Evolutionary conservation across 2,329 filamentous ascomycete species (phyloP), one percentile per base, ranked within the genome.

Genomic region (Scedosporium aurantiacum): DNA sequence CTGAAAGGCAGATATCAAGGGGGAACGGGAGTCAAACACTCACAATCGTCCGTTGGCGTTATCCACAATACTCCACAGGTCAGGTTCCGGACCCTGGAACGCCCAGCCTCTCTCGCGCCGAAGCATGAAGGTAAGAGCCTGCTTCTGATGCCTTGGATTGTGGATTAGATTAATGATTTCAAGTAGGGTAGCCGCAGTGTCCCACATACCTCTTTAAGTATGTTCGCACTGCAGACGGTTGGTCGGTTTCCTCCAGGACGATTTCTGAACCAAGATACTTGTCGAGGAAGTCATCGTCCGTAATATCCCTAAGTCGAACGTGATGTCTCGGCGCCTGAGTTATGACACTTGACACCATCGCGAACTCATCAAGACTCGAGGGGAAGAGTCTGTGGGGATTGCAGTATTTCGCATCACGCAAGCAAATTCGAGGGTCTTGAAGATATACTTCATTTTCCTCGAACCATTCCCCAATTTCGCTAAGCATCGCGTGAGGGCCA

Each of bases 111-210:
- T 60, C 57, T 78, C 76, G 16, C 75, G 67, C 1, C 64, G 66
- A 0, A 71, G 59, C 74, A 78, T 75, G 57, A 78, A 79, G 0
- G 72, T 73, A 1, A 79, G 65, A 0, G 76, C 76, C 57, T 77
- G 73, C 45, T 72, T 74, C 52, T 79, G 77, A 58, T 79, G 75
- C 4, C 76, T 78, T 37, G 1, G 6, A 1, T 37, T 37, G n/a
- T 12, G 10, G 47, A 18, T 57, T 5, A 23, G 14, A 7, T 21
- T 7, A 25, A 60, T 60, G 57, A 41, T 50, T 25, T 10, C 27
- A 61, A 56, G 45, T 64, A 68, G 71, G 60, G 70, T 62, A 1
- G 6, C 5, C 56, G 2, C 8, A 40, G 65, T 21, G 2, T 12
- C 10, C 32, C 10, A 23, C 32, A 18, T 14, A 40, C 56, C n/a